Evolutionary conservation across 2,329 filamentous ascomycete species (phyloP).

Genomic region (Dichotomopilus funicola): DNA sequence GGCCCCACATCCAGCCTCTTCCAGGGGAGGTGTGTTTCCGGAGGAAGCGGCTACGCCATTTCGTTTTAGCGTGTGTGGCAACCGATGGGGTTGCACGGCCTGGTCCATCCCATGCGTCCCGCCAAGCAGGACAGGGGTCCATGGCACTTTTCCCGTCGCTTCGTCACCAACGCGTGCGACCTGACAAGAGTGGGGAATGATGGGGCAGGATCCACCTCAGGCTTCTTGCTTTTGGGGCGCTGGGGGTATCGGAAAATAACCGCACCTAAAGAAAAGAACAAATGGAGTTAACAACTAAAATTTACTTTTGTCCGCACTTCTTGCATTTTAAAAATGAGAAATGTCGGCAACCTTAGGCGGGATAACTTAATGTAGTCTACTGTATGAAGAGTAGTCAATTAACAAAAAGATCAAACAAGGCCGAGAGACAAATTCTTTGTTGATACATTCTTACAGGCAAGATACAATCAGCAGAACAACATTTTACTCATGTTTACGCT

Average conservation of each 20-base stretch:
- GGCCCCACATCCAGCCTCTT: constrained; percentile 18
- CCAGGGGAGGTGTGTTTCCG: constrained; percentile 22
- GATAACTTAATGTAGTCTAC: too few relatives aligned
- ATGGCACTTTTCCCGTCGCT: constrained; percentile 13
- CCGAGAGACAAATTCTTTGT: too few relatives aligned
- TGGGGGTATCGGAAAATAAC: background rate
- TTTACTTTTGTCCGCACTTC: background rate
- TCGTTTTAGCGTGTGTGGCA: constrained; percentile 22
- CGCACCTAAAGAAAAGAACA: background rate
- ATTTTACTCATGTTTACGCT: too few relatives aligned
- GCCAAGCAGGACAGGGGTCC: constrained; percentile 17
- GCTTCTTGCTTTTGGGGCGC: background rate
- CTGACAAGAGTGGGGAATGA: background rate
- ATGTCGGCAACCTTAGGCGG: background rate
- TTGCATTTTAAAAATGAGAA: background rate
- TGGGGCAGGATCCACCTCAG: background rate
- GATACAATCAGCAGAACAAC: too few relatives aligned
- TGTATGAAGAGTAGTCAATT: too few relatives aligned
- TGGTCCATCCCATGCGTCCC: constrained; percentile 20
- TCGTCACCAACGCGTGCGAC: constrained; percentile 15
- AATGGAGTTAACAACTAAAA: background rate
- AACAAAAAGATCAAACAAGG: too few relatives aligned
- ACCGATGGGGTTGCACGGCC: constrained; percentile 14
- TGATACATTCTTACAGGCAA: too few relatives aligned
- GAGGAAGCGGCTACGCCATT: constrained; percentile 25